A percentile compares a stretch with the other conserved stretches of the same genome.
phyloP scores from a whole-genome alignment of 2,329 filamentous ascomycete genomes.

The Phoma sp. region DNA sequence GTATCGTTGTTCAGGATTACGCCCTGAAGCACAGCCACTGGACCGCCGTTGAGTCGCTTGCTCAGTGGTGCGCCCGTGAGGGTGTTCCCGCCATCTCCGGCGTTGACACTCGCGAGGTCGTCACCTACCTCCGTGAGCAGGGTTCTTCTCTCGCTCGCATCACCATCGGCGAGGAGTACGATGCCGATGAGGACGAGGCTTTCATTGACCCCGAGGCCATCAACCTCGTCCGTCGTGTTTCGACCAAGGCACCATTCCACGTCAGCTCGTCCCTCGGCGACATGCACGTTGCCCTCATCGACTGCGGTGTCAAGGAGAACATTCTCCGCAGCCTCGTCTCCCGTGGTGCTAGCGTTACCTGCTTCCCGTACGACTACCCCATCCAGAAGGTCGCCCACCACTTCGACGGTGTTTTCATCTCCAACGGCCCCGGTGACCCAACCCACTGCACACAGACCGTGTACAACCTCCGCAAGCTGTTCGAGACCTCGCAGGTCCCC shows the following conservation, averaged over 20 bases:
- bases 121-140: slow-evolving; percentile 93
- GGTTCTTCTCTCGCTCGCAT: slow-evolving; percentile 95
- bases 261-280: slow-evolving; percentile 83
- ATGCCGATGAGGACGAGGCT: slow-evolving; percentile 96
- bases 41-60: slow-evolving; percentile 94
- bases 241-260: slow-evolving; percentile 97
- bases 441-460: slow-evolving; percentile 96
- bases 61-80: slow-evolving; percentile 94
- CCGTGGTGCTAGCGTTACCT: slow-evolving; percentile 90
- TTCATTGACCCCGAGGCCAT: slow-evolving; percentile 95
- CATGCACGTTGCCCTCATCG: slow-evolving; percentile 91
- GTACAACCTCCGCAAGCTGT: slow-evolving; percentile 88
- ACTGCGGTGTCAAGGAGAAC: slow-evolving; percentile 99
- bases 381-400: slow-evolving; percentile 98
- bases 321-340: slow-evolving; percentile 93
- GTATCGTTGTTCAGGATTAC: slow-evolving; percentile 94
- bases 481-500: slow-evolving; percentile 88
- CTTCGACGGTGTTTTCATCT: slow-evolving; percentile 99
- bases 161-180: slow-evolving; percentile 95
- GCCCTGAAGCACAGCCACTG: slow-evolving; percentile 96
- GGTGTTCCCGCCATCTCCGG: slow-evolving; percentile 95
- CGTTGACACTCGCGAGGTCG: slow-evolving; percentile 95
- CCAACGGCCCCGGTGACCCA: slow-evolving; percentile 96
- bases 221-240: slow-evolving; percentile 94
- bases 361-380: slow-evolving; percentile 95